Conservation (phyloP, 176 grass and related monocot genomes). For the Microstegium vimineum region DNA sequence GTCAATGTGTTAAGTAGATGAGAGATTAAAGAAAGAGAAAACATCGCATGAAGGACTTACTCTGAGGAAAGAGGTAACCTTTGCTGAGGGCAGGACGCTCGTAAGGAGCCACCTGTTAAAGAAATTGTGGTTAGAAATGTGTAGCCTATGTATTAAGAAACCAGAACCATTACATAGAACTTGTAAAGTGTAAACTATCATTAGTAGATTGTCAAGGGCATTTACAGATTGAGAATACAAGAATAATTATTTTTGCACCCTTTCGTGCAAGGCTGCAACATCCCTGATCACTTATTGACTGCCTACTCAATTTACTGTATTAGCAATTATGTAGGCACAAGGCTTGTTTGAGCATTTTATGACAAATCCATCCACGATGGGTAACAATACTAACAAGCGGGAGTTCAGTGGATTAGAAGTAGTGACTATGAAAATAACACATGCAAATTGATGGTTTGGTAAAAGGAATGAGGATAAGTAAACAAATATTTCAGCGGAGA, state of each 20-base stretch:
- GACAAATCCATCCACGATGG: background rate
- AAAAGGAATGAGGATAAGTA: background rate
- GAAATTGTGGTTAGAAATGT: slow-evolving; percentile 1
- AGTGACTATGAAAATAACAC: background rate
- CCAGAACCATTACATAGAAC: background rate
- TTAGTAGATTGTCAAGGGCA: background rate
- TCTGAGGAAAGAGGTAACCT: slow-evolving; percentile 81
- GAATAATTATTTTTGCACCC: background rate
- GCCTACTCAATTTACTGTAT: background rate
- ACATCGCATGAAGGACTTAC: slow-evolving; percentile 33
- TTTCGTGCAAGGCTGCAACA: background rate
- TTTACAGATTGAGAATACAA: background rate
- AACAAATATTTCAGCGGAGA: background rate
- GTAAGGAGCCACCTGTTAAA: slow-evolving; percentile 85
- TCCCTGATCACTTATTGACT: background rate
- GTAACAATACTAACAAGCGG: background rate
- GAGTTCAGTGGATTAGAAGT: background rate
- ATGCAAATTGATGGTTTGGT: background rate
- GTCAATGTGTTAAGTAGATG: background rate
- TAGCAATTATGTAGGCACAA: background rate
- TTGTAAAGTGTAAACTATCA: background rate
- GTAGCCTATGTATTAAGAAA: background rate
- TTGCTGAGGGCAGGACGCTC: slow-evolving; percentile 97
- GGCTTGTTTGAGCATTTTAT: background rate
- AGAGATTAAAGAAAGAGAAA: background rate